Percentiles rank a stretch among this genome's conserved stretches.
Evolutionary conservation across 1,139 yeast species (phyloP).

Genomic region (Suhomyces maxii): DNA sequence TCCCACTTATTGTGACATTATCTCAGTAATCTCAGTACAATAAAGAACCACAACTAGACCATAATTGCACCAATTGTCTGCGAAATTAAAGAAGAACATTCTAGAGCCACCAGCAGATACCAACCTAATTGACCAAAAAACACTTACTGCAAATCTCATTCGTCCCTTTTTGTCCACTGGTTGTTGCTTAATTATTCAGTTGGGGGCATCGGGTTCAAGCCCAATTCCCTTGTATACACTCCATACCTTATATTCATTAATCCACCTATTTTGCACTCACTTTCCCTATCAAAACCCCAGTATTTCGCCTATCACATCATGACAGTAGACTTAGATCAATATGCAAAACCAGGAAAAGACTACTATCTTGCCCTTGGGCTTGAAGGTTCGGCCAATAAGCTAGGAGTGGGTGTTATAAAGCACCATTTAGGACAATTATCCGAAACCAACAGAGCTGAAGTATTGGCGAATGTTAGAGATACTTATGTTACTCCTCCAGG

Average conservation of each 20-base stretch:
- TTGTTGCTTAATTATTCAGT: too few relatives aligned
- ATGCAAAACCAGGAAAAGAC: slow-evolving; percentile 43
- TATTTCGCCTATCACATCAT: slow-evolving; percentile 3
- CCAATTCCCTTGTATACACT: not conserved
- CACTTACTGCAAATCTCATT: too few relatives aligned
- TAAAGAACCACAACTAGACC: too few relatives aligned
- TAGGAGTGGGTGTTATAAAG: slow-evolving; percentile 88
- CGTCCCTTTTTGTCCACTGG: too few relatives aligned
- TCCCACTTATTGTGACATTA: too few relatives aligned
- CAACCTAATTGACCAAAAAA: too few relatives aligned
- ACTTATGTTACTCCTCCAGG: slow-evolving; percentile 97
- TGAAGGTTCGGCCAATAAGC: slow-evolving; percentile 95
- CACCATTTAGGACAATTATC: slow-evolving; percentile 61
- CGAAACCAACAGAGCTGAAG: slow-evolving; percentile 61
- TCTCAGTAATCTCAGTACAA: too few relatives aligned
- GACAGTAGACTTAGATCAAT: slow-evolving; percentile 41
- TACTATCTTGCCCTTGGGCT: slow-evolving; percentile 79
- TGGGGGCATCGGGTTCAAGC: too few relatives aligned
- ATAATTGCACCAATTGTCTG: too few relatives aligned
- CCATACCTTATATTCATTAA: not conserved
- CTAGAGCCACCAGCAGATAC: accelerated
- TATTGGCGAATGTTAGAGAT: slow-evolving; percentile 85
- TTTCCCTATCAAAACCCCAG: not conserved
- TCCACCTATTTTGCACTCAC: not conserved
- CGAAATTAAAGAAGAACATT: too few relatives aligned